Evolutionary conservation across 768 basidiomycete species (phyloP), one percentile per base, ranked within the genome.

Genomic region (Holtermanniella nyarrowii): DNA sequence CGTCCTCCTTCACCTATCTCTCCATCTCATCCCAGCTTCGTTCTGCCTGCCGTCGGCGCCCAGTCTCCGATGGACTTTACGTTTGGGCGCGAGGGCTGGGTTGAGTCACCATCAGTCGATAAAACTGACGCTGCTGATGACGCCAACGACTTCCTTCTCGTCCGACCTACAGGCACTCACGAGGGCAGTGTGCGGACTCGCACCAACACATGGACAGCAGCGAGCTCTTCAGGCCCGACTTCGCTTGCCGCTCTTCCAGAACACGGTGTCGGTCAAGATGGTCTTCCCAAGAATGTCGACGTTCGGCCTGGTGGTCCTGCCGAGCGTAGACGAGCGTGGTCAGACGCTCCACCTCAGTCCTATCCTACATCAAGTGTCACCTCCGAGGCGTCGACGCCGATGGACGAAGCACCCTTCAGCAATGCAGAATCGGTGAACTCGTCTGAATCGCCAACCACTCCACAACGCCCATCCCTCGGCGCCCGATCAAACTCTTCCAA

Each of bases 161-260:
- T 43, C 44, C 56, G 61, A 10, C 53, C 45, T 4, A 27, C 23
- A 3, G 49, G 57, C 22, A 24, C 41, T 16, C 45, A 56, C 42
- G 61, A 60, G 60, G 63, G 63, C 44, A 60, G 63, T 63, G 1
- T 65, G 63, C 63, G 57, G 61, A 57, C 63, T 63, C 27, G 48
- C 3, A 46, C 47, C 7, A 54, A 60, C 21, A 42, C 39, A 18
- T 46, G 21, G 2, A 45, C 46, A n/a, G 56, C 62, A 3, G 46
- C 59, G 18, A 45, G 53, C 40, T 58, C 61, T 21, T 53, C 54
- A 3, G 40, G 46, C 4, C 42, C 50, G 10, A 53, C 27, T 42
- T 60, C 58, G 4, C 49, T 62, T 5, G 56, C 47, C 5, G 21
- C 54, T 26, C 39, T 65, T 18, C 63, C 58, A 4, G 60, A 65